These are phyloP conservation scores for Carex littledalei DNA, from an alignment of 176 grass and related monocot genomes.

Conservation along the genomic window DNA sequence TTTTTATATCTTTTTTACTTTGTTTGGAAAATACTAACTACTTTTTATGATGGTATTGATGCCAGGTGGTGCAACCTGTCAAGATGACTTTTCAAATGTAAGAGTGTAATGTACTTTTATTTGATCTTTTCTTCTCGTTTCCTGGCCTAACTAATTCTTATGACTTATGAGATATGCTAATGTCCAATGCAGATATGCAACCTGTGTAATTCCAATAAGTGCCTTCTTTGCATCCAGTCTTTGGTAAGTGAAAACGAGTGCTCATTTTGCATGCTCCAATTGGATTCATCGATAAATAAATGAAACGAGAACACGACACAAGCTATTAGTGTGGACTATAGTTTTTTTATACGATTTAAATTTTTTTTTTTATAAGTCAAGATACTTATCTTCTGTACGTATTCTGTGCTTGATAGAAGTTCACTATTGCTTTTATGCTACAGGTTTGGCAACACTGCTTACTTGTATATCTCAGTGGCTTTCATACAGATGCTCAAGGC, in stretches of 20 bases:
- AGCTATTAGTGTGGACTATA: background rate
- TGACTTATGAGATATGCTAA: conserved; percentile 5
- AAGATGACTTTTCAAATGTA: too few relatives aligned
- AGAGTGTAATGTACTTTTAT: too few relatives aligned
- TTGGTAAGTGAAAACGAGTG: conserved; percentile 52
- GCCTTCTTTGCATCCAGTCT: conserved; percentile 98
- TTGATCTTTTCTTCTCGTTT: too few relatives aligned
- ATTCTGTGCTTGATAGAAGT: background rate
- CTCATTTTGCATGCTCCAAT: background rate
- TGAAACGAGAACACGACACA: background rate
- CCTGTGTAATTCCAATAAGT: conserved; percentile 97
- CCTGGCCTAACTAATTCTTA: too few relatives aligned
- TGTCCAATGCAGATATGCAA: conserved; percentile 73
- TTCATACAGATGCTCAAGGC: conserved; percentile 99
- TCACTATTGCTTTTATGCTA: conserved; percentile 14
- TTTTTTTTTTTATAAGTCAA: background rate
- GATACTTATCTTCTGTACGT: background rate
- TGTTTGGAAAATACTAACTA: too few relatives aligned
- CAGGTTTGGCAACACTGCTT: conserved; percentile 99
- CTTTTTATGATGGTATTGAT: too few relatives aligned
- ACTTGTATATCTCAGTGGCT: conserved; percentile 93
- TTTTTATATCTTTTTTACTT: too few relatives aligned
- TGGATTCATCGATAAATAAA: background rate
- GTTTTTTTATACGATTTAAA: background rate
- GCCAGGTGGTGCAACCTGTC: too few relatives aligned